These are phyloP conservation scores for Verticillium klebahnii DNA, from an alignment of 2,329 filamentous ascomycete species.

Conservation along the genomic window DNA sequence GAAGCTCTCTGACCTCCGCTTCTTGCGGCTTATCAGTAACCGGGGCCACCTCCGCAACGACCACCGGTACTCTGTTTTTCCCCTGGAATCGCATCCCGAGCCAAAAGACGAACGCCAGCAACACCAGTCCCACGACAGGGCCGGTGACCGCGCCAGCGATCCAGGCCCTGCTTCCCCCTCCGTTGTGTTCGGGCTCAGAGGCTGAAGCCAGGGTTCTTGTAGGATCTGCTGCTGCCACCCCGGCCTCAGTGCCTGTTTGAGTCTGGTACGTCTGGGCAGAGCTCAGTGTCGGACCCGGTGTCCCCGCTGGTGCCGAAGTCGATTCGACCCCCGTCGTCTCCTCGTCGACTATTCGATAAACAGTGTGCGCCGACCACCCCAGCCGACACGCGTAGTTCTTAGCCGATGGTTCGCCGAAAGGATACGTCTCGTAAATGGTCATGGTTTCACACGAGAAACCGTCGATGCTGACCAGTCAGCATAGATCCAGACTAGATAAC, in stretches of 20 bases:
- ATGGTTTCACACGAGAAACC: not conserved
- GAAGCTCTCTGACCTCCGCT: not conserved
- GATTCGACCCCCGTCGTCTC: not conserved
- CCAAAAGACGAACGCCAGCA: not conserved
- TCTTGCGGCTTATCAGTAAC: not conserved
- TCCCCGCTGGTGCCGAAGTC: not conserved
- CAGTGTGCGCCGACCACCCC: not conserved
- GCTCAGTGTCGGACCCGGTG: not conserved
- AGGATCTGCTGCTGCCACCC: not conserved
- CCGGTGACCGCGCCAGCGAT: not conserved
- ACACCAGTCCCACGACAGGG: not conserved
- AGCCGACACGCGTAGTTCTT: not conserved
- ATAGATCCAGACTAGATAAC: too few relatives aligned
- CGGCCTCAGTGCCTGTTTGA: not conserved
- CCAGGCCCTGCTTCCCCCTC: not conserved
- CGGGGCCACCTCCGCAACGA: not conserved
- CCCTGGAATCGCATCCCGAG: not conserved
- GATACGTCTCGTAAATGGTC: not conserved
- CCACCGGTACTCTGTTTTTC: not conserved
- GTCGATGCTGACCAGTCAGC: not conserved
- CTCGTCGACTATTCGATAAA: not conserved
- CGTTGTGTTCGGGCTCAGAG: not conserved
- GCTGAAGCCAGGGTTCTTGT: not conserved
- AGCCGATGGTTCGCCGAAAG: not conserved
- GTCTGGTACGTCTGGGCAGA: not conserved